Conservation (phyloP, 1,284 basidiomycete species). For the Phaffia rhodozyma region DNA sequence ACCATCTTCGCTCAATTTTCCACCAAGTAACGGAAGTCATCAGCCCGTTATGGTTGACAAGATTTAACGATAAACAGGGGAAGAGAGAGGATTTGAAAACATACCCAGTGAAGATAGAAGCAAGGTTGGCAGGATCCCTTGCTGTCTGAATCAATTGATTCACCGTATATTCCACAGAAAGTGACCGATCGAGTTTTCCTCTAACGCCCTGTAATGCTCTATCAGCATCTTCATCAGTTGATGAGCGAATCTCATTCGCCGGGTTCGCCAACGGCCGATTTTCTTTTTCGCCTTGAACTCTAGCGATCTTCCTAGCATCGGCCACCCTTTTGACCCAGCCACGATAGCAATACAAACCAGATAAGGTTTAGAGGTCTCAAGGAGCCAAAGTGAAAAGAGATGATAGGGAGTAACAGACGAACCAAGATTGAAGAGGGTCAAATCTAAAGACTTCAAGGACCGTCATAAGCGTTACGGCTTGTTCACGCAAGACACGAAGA, state of each 20-base stretch:
- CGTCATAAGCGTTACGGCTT: slow-evolving; percentile 78
- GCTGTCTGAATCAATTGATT: slow-evolving; percentile 88
- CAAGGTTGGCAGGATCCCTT: slow-evolving; percentile 62
- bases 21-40: neutral
- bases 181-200: slow-evolving; percentile 64
- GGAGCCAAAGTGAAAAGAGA: neutral
- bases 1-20: too few relatives aligned
- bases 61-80: too few relatives aligned
- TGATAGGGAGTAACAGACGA: slow-evolving; percentile 21
- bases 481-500: slow-evolving; percentile 71
- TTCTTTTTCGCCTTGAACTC: slow-evolving; percentile 8
- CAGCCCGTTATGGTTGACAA: neutral
- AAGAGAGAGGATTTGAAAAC: slow-evolving; percentile 25
- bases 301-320: slow-evolving; percentile 51
- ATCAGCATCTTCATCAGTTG: slow-evolving; percentile 76
- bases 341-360: neutral
- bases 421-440: slow-evolving; percentile 91
- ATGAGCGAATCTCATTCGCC: neutral
- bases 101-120: slow-evolving; percentile 57
- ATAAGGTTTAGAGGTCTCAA: neutral
- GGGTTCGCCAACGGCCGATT: neutral
- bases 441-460: slow-evolving; percentile 94
- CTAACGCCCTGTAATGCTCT: slow-evolving; percentile 67
- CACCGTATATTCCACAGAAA: slow-evolving; percentile 86
- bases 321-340: slow-evolving; percentile 46